Conservation (phyloP, 1,284 basidiomycete species). For the Phylloporus gajari region DNA sequence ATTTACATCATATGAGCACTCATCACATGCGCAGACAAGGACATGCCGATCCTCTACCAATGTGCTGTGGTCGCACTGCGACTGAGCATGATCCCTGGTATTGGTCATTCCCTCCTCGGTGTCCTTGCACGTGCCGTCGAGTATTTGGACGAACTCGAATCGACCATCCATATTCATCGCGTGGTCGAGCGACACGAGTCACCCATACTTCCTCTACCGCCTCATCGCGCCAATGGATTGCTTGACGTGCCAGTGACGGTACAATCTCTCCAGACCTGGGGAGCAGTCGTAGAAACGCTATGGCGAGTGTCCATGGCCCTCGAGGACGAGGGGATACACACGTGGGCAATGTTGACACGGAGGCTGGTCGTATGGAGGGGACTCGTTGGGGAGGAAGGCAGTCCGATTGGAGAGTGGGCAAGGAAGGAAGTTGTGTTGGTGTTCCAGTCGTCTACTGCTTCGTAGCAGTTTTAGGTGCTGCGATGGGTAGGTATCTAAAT, state of each 20-base stretch:
- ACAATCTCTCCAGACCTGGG: conserved; percentile 57
- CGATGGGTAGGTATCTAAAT: neutral
- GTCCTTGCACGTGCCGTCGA: conserved; percentile 50
- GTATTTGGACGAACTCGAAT: conserved; percentile 53
- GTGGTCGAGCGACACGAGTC: neutral
- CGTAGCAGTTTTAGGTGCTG: neutral
- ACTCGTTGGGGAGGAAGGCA: conserved; percentile 48
- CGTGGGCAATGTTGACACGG: conserved; percentile 65
- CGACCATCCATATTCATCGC: conserved; percentile 19
- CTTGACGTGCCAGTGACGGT: conserved; percentile 44
- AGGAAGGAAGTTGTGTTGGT: conserved; percentile 40
- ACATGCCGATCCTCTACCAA: conserved; percentile 34
- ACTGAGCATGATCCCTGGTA: conserved; percentile 26
- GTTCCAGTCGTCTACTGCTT: conserved; percentile 3
- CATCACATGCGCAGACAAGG: conserved; percentile 26
- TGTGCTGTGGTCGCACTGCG: conserved; percentile 27
- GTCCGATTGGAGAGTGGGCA: conserved; percentile 61
- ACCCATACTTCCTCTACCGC: conserved; percentile 29
- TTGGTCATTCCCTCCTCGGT: conserved; percentile 11
- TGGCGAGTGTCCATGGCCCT: conserved; percentile 47
- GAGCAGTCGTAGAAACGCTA: conserved; percentile 61
- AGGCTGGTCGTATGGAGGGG: conserved; percentile 67
- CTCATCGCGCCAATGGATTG: conserved; percentile 54
- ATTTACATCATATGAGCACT: neutral
- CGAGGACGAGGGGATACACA: conserved; percentile 19